phyloP scores from a whole-genome alignment of 2,329 filamentous ascomycete species.

The Tolypocladium sp. region DNA sequence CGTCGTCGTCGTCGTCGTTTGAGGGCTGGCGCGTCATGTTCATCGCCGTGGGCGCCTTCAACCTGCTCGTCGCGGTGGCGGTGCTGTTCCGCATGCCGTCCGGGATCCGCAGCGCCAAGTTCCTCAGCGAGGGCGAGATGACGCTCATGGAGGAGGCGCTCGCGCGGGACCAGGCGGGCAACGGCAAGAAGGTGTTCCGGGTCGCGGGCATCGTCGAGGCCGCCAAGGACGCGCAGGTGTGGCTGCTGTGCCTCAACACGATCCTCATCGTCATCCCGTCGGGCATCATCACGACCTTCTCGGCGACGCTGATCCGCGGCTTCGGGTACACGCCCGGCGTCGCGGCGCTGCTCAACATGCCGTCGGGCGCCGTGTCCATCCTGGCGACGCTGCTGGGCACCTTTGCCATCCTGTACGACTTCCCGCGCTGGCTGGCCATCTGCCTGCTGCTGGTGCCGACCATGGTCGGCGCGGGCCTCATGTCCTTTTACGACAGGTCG shows the following conservation, averaged over 20 bases:
- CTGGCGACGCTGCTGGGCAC: constrained; percentile 12
- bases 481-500: constrained; percentile 14
- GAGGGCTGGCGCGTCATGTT: constrained; percentile 44
- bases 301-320: constrained; percentile 22
- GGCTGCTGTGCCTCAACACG: constrained; percentile 23
- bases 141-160: constrained; percentile 50
- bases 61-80: constrained; percentile 33
- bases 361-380: constrained; percentile 11
- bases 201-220: constrained; percentile 30
- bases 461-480: constrained; percentile 14
- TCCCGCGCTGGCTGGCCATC: constrained; percentile 18
- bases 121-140: constrained; percentile 12
- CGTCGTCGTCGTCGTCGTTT: constrained; percentile 11
- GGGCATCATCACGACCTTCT: constrained; percentile 22
- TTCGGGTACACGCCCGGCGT: constrained; percentile 21
- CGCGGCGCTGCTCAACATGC: constrained; percentile 38
- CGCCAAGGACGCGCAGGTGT: constrained; percentile 29
- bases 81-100: constrained; percentile 36
- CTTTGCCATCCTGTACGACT: constrained; percentile 13
- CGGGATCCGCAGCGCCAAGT: constrained; percentile 8
- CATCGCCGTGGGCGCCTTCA: constrained; percentile 36
- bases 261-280: constrained; percentile 15
- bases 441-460: constrained; percentile 13
- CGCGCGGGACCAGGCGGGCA: constrained; percentile 31
- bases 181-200: constrained; percentile 31